phyloP scores from a whole-genome alignment of 2,329 filamentous ascomycete genomes.

The Tolypocladium tropicale region DNA sequence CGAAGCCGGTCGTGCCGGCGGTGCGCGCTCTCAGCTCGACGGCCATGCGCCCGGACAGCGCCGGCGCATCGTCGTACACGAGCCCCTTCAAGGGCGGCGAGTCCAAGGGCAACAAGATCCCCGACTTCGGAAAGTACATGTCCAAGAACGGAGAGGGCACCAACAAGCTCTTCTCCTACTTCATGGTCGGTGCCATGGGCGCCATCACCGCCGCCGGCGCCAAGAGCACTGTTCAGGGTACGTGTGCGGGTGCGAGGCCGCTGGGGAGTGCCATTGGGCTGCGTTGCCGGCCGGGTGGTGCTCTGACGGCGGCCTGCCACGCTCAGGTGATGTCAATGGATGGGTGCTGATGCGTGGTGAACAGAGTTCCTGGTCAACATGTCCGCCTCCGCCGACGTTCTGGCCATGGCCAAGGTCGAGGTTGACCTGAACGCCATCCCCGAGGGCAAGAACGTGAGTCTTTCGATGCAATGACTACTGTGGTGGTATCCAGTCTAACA shows the following conservation, averaged over 20 bases:
- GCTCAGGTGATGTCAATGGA: slow-evolving; percentile 10
- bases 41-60: slow-evolving; percentile 36
- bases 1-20: slow-evolving; percentile 27
- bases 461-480: slow-evolving; percentile 1
- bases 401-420: slow-evolving; percentile 99
- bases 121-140: slow-evolving; percentile 82
- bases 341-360: slow-evolving; percentile 15
- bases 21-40: slow-evolving; percentile 48
- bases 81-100: slow-evolving; percentile 55
- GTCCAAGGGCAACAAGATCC: slow-evolving; percentile 58
- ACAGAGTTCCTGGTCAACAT: slow-evolving; percentile 99
- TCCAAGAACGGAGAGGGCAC: slow-evolving; percentile 54
- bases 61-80: slow-evolving; percentile 41
- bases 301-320: background rate
- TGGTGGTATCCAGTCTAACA: background rate
- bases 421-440: slow-evolving; percentile 86
- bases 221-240: slow-evolving; percentile 97
- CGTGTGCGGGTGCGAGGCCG: slow-evolving; percentile 22
- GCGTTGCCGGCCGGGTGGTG: slow-evolving; percentile 1
- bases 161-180: slow-evolving; percentile 92
- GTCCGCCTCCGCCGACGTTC: slow-evolving; percentile 95
- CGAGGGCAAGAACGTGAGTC: slow-evolving; percentile 95
- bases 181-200: slow-evolving; percentile 96
- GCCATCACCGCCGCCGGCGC: slow-evolving; percentile 85
- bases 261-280: slow-evolving; percentile 15